Evolutionary conservation across 352 stramenopile species (phyloP), one percentile per base, ranked within the genome.

Genomic region (Pythium utonaiense): DNA sequence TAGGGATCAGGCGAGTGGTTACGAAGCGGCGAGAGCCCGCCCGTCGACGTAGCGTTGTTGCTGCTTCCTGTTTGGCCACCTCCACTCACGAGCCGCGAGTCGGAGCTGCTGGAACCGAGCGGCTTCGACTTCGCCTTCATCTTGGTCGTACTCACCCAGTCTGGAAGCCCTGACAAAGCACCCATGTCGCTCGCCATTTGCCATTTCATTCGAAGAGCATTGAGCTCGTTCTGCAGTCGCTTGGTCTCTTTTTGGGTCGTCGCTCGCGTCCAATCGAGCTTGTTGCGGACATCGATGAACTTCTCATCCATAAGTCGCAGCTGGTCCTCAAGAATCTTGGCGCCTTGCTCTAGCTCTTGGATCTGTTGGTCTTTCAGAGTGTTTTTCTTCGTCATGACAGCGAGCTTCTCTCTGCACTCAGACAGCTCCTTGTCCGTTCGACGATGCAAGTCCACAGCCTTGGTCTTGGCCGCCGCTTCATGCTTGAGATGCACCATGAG

Each of bases 231-330:
- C 21, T 73, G 69, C n/a, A 91, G 67, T 38, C 85, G 78, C 36
- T 91, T 88, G 50, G 78, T 75, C 61, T 97, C 90, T 58, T 92
- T 91, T 30, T 91, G 86, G 5, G 83, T 87, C 12, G 81, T 93
- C 19, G 86, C 75, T 8, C 95, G 75, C 25, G 91, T 97, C 87
- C 89, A 98, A 64, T 98, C 94, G 45, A 98, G 74, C 73, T 98
- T 98, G 59, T 89, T 96, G 55, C 95, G 77, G n/a, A 98, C 77
- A 47, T 98, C 94, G 55, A 98, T 96, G 68, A 98, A 98, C 71
- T 98, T 98, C 53, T 98, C 87, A 67, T 98, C 94, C 94, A 98
- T 98, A n/a, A 98, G 78, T 9, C 88, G 81, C 45, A 98, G 77
- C 60, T 98, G 95, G 55, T 98, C 94, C 72, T 98, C 94, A 14